Percentiles rank a stretch among this genome's conserved stretches.
These are phyloP conservation scores for Hypoxylon lenormandii DNA, from an alignment of 495 filamentous ascomycete genomes.

Conservation along the genomic window DNA sequence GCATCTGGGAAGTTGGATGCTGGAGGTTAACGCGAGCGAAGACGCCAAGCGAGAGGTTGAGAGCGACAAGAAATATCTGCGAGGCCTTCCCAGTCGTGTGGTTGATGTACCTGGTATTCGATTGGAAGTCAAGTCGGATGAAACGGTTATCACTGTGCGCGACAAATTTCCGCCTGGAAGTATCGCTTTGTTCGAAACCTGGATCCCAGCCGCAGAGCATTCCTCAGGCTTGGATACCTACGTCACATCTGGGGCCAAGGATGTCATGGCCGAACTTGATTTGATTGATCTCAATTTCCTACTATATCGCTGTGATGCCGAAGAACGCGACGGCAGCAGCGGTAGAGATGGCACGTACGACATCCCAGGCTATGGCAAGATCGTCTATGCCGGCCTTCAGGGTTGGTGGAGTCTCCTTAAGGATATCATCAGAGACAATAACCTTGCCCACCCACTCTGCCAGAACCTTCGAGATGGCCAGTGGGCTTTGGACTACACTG, in stretches of 20 bases:
- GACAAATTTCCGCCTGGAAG: constrained; percentile 88
- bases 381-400: constrained; percentile 96
- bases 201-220: constrained; percentile 86
- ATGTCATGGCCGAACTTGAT: constrained; percentile 77
- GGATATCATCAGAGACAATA: constrained; percentile 84
- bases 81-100: constrained; percentile 84
- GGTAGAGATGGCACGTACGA: constrained; percentile 87
- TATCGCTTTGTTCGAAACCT: constrained; percentile 94
- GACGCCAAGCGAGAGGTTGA: constrained; percentile 72
- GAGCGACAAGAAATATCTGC: constrained; percentile 75
- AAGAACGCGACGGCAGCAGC: constrained; percentile 83
- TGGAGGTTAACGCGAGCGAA: constrained; percentile 80
- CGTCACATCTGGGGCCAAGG: constrained; percentile 81
- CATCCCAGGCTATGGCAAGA: constrained; percentile 82
- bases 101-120: constrained; percentile 75
- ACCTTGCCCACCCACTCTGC: constrained; percentile 92
- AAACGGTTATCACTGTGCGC: constrained; percentile 83
- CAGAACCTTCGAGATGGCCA: constrained; percentile 90
- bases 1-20: constrained; percentile 85
- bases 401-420: constrained; percentile 97
- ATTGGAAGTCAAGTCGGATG: constrained; percentile 73
- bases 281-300: constrained; percentile 90
- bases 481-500: constrained; percentile 93
- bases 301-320: constrained; percentile 89
- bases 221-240: constrained; percentile 82